Conservation (phyloP, 768 basidiomycete species). For the Nevesoporus exiguus region DNA sequence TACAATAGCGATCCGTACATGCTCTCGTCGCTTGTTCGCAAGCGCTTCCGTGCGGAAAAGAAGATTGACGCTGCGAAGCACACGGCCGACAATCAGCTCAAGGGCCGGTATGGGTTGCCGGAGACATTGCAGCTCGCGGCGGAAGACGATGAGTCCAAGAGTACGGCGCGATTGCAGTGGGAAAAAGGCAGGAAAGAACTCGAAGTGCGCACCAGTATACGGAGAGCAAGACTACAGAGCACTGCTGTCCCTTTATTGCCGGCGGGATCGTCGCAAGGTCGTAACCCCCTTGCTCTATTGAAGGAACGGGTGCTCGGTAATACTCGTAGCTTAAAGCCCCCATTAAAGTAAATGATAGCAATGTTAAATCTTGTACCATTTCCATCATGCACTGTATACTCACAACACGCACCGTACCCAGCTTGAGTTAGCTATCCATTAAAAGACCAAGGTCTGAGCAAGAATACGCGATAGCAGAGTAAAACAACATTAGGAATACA, state of each 20-base stretch:
- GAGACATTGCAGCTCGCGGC: slow-evolving; percentile 61
- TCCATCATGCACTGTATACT: slow-evolving; percentile 11
- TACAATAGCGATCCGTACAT: slow-evolving; percentile 85
- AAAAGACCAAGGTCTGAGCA: slow-evolving; percentile 34
- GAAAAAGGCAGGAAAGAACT: slow-evolving; percentile 47
- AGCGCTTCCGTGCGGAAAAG: slow-evolving; percentile 85
- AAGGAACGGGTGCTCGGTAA: slow-evolving; percentile 58
- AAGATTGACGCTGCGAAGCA: slow-evolving; percentile 68
- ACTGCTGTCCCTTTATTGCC: slow-evolving; percentile 24
- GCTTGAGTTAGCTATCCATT: slow-evolving; percentile 27
- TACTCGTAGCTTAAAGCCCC: slow-evolving; percentile 33
- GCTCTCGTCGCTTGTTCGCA: slow-evolving; percentile 70
- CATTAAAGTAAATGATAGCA: slow-evolving; percentile 14
- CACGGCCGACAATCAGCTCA: slow-evolving; percentile 66
- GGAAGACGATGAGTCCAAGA: slow-evolving; percentile 56
- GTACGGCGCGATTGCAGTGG: slow-evolving; percentile 67
- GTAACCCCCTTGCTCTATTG: slow-evolving; percentile 39
- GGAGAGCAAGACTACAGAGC: slow-evolving; percentile 45
- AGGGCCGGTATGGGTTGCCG: slow-evolving; percentile 74
- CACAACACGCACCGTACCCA: slow-evolving; percentile 9
- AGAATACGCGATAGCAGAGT: slow-evolving; percentile 51
- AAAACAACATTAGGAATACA: slow-evolving; percentile 62
- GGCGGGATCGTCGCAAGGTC: slow-evolving; percentile 18
- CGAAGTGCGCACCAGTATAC: slow-evolving; percentile 41
- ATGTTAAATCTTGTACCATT: not conserved